Percentiles rank a stretch among this genome's conserved stretches.
phyloP scores from a whole-genome alignment of 2,329 filamentous ascomycete species.

The Monosporascus cannonballus region DNA sequence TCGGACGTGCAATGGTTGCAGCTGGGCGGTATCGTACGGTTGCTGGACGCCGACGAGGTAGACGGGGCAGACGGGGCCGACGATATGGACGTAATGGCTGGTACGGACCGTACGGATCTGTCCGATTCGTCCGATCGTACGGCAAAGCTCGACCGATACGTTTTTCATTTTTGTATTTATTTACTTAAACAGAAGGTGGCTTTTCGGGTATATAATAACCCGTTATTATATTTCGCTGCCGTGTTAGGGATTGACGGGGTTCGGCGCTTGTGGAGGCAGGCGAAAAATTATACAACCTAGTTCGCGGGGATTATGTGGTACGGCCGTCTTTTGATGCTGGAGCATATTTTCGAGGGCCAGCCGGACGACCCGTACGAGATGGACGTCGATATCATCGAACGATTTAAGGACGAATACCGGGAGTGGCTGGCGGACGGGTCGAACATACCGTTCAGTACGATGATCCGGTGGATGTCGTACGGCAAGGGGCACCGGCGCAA shows the following conservation, averaged over 20 bases:
- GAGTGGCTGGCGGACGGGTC: not conserved
- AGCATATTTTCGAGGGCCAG: not conserved
- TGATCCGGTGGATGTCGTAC: not conserved
- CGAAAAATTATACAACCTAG: not conserved
- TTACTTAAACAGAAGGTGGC: too few species aligned
- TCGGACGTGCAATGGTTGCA: too few species aligned
- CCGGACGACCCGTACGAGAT: not conserved
- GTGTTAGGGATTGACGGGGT: not conserved
- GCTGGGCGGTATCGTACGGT: too few species aligned
- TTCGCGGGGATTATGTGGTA: not conserved
- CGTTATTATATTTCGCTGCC: not conserved
- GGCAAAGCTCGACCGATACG: too few species aligned
- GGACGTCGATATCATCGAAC: not conserved
- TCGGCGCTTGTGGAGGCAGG: not conserved
- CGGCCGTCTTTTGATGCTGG: too few species aligned
- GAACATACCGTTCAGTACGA: conserved; percentile 1
- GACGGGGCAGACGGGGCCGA: too few species aligned
- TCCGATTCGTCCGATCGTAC: too few species aligned
- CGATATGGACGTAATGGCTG: too few species aligned
- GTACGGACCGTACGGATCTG: too few species aligned
- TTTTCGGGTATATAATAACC: too few species aligned
- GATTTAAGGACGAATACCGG: not conserved
- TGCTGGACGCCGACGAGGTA: too few species aligned
- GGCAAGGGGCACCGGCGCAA: not conserved
- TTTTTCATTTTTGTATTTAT: too few species aligned